Evolutionary conservation across 2,329 filamentous ascomycete species (phyloP), one percentile per base, ranked within the genome.

Genomic region (Metarhizium brunneum): DNA sequence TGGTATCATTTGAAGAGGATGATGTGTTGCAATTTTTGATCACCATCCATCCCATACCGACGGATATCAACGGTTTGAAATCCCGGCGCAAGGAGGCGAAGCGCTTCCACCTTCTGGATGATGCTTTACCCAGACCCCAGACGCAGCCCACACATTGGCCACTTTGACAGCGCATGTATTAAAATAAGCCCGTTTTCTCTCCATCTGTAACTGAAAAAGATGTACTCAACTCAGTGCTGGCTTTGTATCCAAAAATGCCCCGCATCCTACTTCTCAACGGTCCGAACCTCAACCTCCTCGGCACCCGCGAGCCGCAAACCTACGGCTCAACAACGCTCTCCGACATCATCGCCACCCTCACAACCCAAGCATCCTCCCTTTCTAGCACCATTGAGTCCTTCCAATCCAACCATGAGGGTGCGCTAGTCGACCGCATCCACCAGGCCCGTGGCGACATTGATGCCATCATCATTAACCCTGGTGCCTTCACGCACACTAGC

Each of bases 211-310:
- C 25, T 25, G 25, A 1, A 0, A 1, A 25, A 1, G 25, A 4
- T 25, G 25, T 25, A 25, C 4, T 25, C 25, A 25, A 25, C 25
- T 25, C 25, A 36, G 13, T 36, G 13, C 35, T 13, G 35, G 35
- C 13, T 13, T 10, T 8, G 7, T 36, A 36, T 36, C 35, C 7
- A 13, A 36, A 36, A 36, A 74, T 73, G 68, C 57, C 69, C 36
- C 71, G 69, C 56, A 83, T 90, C 65, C 83, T 90, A 62, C 76
- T 90, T 61, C 83, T 91, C 74, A 90, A 90, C 70, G 87, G 88
- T n/a, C 87, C 87, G 36, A 92, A 92, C 69, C 84, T 92, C 63
- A 91, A 91, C 72, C 84, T 92, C 52, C 80, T 92, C 35, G 88
- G 88, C 40, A 86, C 82, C 13, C 79, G 88, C 25, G 87, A 92